phyloP scores from a whole-genome alignment of 352 stramenopile genomes.

The Thalassiosira allenii region DNA sequence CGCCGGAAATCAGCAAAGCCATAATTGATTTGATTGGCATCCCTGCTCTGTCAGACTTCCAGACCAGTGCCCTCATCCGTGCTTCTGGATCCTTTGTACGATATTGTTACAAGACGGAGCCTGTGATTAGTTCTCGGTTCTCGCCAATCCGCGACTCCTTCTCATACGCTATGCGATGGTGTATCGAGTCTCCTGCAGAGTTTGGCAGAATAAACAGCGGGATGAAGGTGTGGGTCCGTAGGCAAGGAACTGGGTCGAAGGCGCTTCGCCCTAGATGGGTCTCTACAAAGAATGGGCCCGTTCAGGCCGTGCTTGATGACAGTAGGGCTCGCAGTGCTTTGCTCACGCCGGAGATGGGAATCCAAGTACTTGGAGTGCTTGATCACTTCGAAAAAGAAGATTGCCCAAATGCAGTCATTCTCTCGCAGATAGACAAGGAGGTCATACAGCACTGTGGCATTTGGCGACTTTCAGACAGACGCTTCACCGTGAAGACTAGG shows the following conservation, averaged over 20 bases:
- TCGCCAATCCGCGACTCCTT: conserved; percentile 20
- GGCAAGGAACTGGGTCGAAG: conserved; percentile 21
- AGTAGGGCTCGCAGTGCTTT: conserved; percentile 11
- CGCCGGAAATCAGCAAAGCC: conserved; percentile 21
- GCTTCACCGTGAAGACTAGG: conserved; percentile 28
- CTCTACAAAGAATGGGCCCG: neutral
- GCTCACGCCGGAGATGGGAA: conserved; percentile 27
- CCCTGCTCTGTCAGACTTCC: neutral
- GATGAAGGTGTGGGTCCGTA: conserved; percentile 21
- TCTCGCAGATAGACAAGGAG: conserved; percentile 21
- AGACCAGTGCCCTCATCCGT: neutral
- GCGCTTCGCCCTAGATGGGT: conserved; percentile 24
- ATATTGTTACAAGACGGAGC: conserved; percentile 21
- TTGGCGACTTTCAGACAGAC: conserved; percentile 16
- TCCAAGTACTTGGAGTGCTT: conserved; percentile 27
- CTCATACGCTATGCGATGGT: conserved; percentile 29
- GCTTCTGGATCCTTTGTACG: conserved; percentile 21
- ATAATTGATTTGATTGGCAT: conserved; percentile 19
- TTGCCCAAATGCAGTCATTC: conserved; percentile 17
- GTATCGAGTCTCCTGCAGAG: conserved; percentile 4
- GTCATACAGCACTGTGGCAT: conserved; percentile 9
- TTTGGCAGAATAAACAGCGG: conserved; percentile 6
- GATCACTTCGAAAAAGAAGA: conserved; percentile 36
- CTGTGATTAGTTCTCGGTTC: conserved; percentile 14
- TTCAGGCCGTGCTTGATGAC: conserved; percentile 29